phyloP scores from a whole-genome alignment of 176 grass and related monocot genomes.

The Avena insularis region DNA sequence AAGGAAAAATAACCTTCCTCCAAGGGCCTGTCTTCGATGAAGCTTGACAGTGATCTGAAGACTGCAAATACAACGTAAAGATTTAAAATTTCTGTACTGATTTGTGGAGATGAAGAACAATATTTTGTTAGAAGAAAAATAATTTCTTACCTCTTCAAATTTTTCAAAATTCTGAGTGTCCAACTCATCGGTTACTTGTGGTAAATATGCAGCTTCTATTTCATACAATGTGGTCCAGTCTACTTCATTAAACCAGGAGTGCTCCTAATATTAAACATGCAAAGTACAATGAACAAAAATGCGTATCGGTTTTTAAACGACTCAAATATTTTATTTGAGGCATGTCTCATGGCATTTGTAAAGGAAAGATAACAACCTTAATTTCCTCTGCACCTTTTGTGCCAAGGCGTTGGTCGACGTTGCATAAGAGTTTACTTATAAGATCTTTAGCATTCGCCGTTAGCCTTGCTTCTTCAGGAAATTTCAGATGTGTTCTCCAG shows the following conservation, averaged over 20 bases:
- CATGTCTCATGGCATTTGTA: not conserved
- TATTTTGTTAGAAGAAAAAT: constrained; percentile 22
- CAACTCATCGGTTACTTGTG: constrained; percentile 92
- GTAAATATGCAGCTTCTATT: constrained; percentile 91
- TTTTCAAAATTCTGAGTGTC: constrained; percentile 99
- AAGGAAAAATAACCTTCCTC: constrained; percentile 75
- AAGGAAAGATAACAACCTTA: constrained; percentile 66
- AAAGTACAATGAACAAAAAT: constrained; percentile 40
- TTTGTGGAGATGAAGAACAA: constrained; percentile 10
- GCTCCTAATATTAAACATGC: constrained; percentile 61
- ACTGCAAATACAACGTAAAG: constrained; percentile 45
- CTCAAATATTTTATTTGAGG: not conserved
- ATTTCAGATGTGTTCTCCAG: constrained; percentile 98
- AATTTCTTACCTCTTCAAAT: constrained; percentile 79
- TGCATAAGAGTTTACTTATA: constrained; percentile 93
- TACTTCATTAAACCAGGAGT: constrained; percentile 73
- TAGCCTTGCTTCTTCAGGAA: constrained; percentile 92
- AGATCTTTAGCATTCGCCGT: constrained; percentile 78
- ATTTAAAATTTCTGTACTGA: constrained; percentile 2
- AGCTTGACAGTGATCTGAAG: constrained; percentile 52
- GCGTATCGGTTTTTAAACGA: not conserved
- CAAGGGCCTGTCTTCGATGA: constrained; percentile 90
- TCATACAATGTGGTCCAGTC: constrained; percentile 85
- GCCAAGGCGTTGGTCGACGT: constrained; percentile 85
- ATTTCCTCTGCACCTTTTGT: constrained; percentile 90